Base-by-base conservation (phyloP, 2,329 filamentous ascomycete species). In the Chaetomiaceae sp. region DNA sequence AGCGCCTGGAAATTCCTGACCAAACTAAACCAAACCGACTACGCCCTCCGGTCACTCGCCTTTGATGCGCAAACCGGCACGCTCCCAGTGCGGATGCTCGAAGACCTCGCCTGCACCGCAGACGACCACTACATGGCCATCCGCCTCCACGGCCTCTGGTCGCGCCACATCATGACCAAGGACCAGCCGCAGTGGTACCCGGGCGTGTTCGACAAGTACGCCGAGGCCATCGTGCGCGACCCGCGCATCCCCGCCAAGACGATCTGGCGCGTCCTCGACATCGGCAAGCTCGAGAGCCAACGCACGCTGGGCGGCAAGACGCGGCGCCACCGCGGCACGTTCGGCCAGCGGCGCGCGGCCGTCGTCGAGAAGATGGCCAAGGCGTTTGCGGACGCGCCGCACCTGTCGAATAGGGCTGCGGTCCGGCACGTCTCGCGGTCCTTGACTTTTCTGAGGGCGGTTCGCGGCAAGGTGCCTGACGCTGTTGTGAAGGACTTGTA, bases 361-460 rank as follows among this genome's bases (percentile, higher is more conserved):
- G 56, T 68, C 9, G 56, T 64, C 3, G 59, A 60, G 38, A 55
- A 53, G 31, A 42, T 64, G 9, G 59, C 62, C 9, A 20, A 47
- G 11, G 46, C 55, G 29, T 62, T 61, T 43, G 59, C 57, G 14
- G 37, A 57, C 9, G 54, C 60, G 11, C 54, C 54, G 2, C 55
- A 65, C 8, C 47, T 66, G 17, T 38, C 39, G 6, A 52, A 54
- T 20, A 58, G 67, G 6, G 60, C 60, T 9, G 64, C 63, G 1
- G 45, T 74, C 20, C 61, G 61, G 6, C 57, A 70, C 20, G 65
- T 73, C 9, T 63, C 65, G 40, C 59, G 72, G 67, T 40, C 25
- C 55, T 63, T 68, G 20, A 40, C 52, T 2, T 64, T 69, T 48
- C 58, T 74, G 19, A 53, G 54, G 37, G 53, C 58, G 31, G 58